These are phyloP conservation scores for Stagonosporopsis rhizophila DNA, from an alignment of 2,329 filamentous ascomycete genomes.

Conservation along the genomic window DNA sequence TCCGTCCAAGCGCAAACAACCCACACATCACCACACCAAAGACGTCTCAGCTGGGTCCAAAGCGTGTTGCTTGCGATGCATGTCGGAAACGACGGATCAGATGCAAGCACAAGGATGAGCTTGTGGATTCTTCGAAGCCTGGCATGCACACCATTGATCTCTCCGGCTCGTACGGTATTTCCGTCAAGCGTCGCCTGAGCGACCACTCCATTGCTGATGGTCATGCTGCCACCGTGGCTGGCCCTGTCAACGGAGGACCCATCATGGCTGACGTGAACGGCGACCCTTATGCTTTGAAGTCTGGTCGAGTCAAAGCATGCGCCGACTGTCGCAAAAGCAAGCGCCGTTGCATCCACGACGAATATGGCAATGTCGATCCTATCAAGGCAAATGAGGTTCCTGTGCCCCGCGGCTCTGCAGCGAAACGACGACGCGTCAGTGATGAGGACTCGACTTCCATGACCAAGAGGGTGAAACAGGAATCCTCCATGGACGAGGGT, in stretches of 20 bases:
- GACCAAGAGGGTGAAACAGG: constrained; percentile 39
- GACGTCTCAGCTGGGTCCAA: constrained; percentile 66
- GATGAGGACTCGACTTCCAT: constrained; percentile 34
- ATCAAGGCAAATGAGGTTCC: constrained; percentile 68
- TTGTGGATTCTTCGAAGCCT: constrained; percentile 44
- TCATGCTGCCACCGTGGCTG: constrained; percentile 21
- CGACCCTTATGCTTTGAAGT: constrained; percentile 58
- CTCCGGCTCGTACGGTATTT: constrained; percentile 42
- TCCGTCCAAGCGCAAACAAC: constrained; percentile 48
- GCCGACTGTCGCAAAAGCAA: constrained; percentile 73
- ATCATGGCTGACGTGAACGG: constrained; percentile 45
- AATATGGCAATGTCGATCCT: constrained; percentile 69
- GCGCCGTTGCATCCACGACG: constrained; percentile 72
- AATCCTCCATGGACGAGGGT: constrained; percentile 32
- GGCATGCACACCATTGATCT: constrained; percentile 43
- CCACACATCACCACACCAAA: constrained; percentile 59
- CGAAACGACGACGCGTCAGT: constrained; percentile 60
- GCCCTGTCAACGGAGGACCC: constrained; percentile 38
- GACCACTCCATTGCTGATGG: constrained; percentile 39
- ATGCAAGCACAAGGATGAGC: constrained; percentile 68
- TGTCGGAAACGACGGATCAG: constrained; percentile 68
- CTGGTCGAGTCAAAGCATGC: constrained; percentile 69
- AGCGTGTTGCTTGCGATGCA: constrained; percentile 67
- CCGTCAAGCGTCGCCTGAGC: constrained; percentile 43
- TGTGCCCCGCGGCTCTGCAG: constrained; percentile 64